Percentiles rank a stretch among this genome's conserved stretches.
Conservation (phyloP, 2,329 filamentous ascomycete species). For the Fusarium sp. region DNA sequence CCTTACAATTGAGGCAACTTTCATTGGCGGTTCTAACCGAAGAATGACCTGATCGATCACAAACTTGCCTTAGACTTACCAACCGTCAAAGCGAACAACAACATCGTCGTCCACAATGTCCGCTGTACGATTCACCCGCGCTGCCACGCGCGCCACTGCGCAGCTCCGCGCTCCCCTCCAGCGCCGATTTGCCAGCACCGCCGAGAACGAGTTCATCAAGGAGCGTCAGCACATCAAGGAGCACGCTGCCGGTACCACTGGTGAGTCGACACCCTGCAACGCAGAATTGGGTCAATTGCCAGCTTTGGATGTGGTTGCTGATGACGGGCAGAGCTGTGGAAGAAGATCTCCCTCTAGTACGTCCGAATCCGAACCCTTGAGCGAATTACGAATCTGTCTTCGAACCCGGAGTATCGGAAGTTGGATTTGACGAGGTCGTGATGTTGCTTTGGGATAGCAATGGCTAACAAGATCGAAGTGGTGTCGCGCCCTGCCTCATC, state of each 20-base stretch:
- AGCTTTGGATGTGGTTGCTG: conserved; percentile 40
- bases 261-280: conserved; percentile 63
- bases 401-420: conserved; percentile 27
- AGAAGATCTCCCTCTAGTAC: conserved; percentile 96
- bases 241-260: conserved; percentile 84
- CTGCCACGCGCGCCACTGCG: conserved; percentile 69
- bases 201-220: conserved; percentile 92
- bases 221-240: conserved; percentile 91
- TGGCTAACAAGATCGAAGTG: conserved; percentile 61
- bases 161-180: conserved; percentile 69
- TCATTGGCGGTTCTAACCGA: conserved; percentile 47
- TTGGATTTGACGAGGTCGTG: conserved; percentile 14
- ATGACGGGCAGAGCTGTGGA: conserved; percentile 80
- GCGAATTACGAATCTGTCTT: conserved; percentile 39
- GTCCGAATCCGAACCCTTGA: conserved; percentile 50
- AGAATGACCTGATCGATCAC: conserved; percentile 49
- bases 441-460: conserved; percentile 2
- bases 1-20: conserved; percentile 47
- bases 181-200: conserved; percentile 77
- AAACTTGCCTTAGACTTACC: conserved; percentile 39
- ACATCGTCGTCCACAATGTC: conserved; percentile 63
- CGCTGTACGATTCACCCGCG: conserved; percentile 69
- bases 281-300: conserved; percentile 32
- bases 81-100: conserved; percentile 41
- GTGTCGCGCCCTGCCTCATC: conserved; percentile 76